Conservation (phyloP, 2,329 filamentous ascomycete species). For the Bertia moriformis region DNA sequence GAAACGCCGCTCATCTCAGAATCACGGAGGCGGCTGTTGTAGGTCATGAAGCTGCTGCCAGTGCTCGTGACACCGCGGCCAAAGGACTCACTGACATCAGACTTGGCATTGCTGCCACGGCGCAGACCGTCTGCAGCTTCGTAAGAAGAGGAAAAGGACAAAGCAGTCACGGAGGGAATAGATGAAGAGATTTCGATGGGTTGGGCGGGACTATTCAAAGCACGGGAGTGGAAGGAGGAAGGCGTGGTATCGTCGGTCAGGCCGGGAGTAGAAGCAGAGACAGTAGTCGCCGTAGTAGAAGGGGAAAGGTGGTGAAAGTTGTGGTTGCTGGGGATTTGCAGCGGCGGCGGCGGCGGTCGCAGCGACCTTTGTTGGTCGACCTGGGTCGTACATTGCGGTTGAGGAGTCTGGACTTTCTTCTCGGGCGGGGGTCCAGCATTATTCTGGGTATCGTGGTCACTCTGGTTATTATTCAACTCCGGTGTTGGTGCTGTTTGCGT, state of each 20-base stretch:
- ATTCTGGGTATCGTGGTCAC: not conserved
- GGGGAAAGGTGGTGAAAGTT: no score
- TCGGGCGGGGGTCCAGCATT: not conserved
- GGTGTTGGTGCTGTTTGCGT: slow-evolving; percentile 17
- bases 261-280: not conserved
- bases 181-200: slow-evolving; percentile 25
- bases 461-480: not conserved
- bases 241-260: slow-evolving; percentile 1
- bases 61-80: slow-evolving; percentile 42
- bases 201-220: not conserved
- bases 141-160: slow-evolving; percentile 8
- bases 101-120: slow-evolving; percentile 23
- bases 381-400: no score
- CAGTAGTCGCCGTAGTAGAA: slow-evolving; percentile 12
- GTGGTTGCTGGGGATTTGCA: not conserved
- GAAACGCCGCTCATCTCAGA: slow-evolving; percentile 72
- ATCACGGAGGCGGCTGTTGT: slow-evolving; percentile 65
- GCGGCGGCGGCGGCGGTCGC: not conserved
- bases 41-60: slow-evolving; percentile 62
- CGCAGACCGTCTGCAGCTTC: slow-evolving; percentile 36
- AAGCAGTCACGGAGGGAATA: not conserved
- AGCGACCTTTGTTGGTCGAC: not conserved
- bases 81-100: slow-evolving; percentile 36
- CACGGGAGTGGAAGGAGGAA: not conserved
- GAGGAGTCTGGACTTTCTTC: no score